Evolutionary conservation across 768 basidiomycete species (phyloP).

Genomic region (Leccinum disarticulatum): DNA sequence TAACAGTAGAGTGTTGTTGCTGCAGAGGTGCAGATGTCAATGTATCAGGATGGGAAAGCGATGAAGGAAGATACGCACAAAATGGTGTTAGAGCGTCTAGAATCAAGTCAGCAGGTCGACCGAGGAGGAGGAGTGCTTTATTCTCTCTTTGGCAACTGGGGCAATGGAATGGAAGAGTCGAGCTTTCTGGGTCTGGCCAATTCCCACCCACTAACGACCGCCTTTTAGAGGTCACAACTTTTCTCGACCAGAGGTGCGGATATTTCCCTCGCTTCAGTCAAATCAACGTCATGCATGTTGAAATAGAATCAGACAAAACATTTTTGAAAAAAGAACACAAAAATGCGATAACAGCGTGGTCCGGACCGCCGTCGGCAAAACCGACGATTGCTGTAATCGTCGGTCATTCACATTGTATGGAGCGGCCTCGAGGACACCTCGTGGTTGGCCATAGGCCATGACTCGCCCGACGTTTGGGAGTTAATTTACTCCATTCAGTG

Average conservation of each 20-base stretch:
- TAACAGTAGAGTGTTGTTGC: not conserved
- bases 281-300: not conserved
- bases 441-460: conserved; percentile 8
- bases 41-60: conserved; percentile 10
- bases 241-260: not conserved
- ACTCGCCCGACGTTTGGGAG: conserved; percentile 16
- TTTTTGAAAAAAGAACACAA: not conserved
- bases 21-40: conserved; percentile 9
- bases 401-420: conserved; percentile 1
- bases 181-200: conserved; percentile 24
- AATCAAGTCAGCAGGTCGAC: conserved; percentile 17
- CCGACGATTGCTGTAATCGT: conserved; percentile 14
- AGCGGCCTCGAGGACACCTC: conserved; percentile 27
- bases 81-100: conserved; percentile 32
- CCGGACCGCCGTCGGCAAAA: conserved; percentile 12
- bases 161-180: conserved; percentile 29
- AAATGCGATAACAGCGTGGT: conserved; percentile 21
- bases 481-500: conserved; percentile 13
- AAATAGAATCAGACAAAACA: not conserved
- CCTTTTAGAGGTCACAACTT: not conserved
- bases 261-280: conserved; percentile 9
- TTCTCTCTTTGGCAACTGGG: conserved; percentile 37
- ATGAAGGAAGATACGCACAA: conserved; percentile 16
- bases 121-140: conserved; percentile 31
- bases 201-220: conserved; percentile 29